Conservation (phyloP, 768 basidiomycete species). For the Psilocybe azurescens region DNA sequence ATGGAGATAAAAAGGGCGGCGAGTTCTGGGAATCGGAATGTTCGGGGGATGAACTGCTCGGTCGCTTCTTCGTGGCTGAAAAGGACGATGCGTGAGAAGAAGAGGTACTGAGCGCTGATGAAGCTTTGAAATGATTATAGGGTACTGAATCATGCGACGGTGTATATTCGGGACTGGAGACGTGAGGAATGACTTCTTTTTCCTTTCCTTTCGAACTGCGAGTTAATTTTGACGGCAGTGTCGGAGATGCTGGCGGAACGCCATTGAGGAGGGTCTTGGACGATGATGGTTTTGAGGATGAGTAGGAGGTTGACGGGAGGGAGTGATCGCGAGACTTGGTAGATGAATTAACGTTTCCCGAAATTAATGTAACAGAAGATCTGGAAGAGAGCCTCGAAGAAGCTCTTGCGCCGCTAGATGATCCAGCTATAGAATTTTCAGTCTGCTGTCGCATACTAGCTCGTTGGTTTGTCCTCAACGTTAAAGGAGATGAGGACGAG, state of each 20-base stretch:
- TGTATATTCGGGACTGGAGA: neutral
- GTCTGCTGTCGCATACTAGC: constrained; percentile 26
- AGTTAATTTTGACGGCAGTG: neutral
- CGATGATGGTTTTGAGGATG: neutral
- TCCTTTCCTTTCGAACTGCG: neutral
- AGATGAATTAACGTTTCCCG: neutral
- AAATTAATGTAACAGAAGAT: constrained; percentile 12
- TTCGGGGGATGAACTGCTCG: neutral
- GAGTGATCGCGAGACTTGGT: neutral
- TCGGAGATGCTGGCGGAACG: neutral
- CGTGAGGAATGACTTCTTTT: neutral
- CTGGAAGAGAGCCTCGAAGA: constrained; percentile 15
- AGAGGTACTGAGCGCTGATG: neutral
- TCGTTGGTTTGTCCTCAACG: constrained; percentile 24
- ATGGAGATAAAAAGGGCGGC: neutral
- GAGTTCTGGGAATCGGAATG: neutral
- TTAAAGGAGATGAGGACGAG: constrained; percentile 18
- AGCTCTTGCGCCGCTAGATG: constrained; percentile 6
- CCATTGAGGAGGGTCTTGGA: neutral
- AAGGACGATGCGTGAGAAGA: neutral
- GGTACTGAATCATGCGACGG: neutral
- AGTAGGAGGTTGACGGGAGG: neutral
- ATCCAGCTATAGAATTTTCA: constrained; percentile 20
- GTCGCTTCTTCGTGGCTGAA: neutral
- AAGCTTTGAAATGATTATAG: neutral